A percentile compares a stretch with the other conserved stretches of the same genome.
These are phyloP conservation scores for Circinella minor DNA, from an alignment of 371 early-diverging fungal species.

Conservation along the genomic window DNA sequence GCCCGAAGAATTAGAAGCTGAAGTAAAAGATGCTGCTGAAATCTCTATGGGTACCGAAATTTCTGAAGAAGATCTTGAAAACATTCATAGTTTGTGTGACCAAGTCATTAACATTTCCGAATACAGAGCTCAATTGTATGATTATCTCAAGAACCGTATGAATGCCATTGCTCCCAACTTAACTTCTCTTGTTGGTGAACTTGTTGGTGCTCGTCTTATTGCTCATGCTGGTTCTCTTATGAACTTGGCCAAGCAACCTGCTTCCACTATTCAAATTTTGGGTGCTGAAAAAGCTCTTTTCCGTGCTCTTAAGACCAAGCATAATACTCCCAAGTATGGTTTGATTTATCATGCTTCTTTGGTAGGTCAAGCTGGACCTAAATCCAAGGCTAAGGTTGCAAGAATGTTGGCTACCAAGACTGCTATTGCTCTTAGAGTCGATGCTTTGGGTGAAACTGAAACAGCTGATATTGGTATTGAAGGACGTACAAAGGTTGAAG, in stretches of 20 bases:
- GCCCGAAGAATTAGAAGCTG: slow-evolving; percentile 89
- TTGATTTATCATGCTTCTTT: slow-evolving; percentile 92
- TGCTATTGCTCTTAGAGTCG: slow-evolving; percentile 83
- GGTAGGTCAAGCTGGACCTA: slow-evolving; percentile 85
- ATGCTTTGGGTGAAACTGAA: slow-evolving; percentile 92
- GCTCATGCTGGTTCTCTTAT: slow-evolving; percentile 92
- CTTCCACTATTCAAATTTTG: slow-evolving; percentile 95
- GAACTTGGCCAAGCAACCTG: slow-evolving; percentile 92
- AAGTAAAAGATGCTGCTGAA: slow-evolving; percentile 83
- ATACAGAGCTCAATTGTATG: slow-evolving; percentile 87
- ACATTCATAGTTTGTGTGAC: slow-evolving; percentile 82
- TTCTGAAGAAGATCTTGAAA: slow-evolving; percentile 85
- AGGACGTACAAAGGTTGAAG: slow-evolving; percentile 85
- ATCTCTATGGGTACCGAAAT: slow-evolving; percentile 97
- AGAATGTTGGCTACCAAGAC: slow-evolving; percentile 94
- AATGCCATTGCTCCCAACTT: slow-evolving; percentile 93
- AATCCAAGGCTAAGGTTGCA: slow-evolving; percentile 93
- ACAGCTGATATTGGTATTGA: slow-evolving; percentile 84
- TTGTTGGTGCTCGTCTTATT: slow-evolving; percentile 92
- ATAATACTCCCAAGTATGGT: slow-evolving; percentile 98
- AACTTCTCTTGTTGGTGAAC: slow-evolving; percentile 89
- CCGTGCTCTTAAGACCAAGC: slow-evolving; percentile 93
- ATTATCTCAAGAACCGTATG: slow-evolving; percentile 92
- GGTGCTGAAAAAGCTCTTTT: slow-evolving; percentile 99
- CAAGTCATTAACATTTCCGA: slow-evolving; percentile 87